A percentile compares a stretch with the other conserved stretches of the same genome.
Evolutionary conservation across 805 yeast species (phyloP).

Genomic region (Lachancea quebecensis): DNA sequence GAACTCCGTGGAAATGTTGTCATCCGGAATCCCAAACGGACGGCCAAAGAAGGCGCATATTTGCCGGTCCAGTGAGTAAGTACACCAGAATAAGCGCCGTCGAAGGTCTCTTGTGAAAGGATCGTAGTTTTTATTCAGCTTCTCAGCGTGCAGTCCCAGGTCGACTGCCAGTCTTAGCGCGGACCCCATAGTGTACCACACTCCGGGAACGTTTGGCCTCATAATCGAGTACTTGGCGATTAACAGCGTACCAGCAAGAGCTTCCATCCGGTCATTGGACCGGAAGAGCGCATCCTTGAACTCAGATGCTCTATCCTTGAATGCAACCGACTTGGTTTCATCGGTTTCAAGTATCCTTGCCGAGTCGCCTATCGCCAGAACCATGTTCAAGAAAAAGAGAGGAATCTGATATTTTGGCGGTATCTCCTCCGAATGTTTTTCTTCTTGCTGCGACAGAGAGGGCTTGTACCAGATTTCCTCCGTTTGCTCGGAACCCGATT

Average conservation of each 20-base stretch:
- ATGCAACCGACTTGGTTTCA: slow-evolving; percentile 59
- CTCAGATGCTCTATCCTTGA: slow-evolving; percentile 56
- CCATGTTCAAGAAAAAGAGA: slow-evolving; percentile 64
- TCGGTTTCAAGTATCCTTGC: slow-evolving; percentile 64
- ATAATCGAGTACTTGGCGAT: slow-evolving; percentile 68
- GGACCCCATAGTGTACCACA: slow-evolving; percentile 85
- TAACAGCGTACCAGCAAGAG: slow-evolving; percentile 64
- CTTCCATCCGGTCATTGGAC: slow-evolving; percentile 57
- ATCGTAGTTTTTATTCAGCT: slow-evolving; percentile 36
- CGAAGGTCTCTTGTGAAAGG: slow-evolving; percentile 61
- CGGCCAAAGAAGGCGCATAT: slow-evolving; percentile 80
- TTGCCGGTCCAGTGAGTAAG: slow-evolving; percentile 79
- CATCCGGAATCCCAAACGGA: slow-evolving; percentile 86
- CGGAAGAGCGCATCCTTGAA: slow-evolving; percentile 51
- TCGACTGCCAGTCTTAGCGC: slow-evolving; percentile 77
- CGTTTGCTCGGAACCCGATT: not conserved
- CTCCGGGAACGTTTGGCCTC: slow-evolving; percentile 87
- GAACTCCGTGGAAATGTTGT: slow-evolving; percentile 59
- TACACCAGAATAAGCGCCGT: slow-evolving; percentile 81
- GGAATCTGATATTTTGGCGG: slow-evolving; percentile 47
- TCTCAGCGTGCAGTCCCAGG: slow-evolving; percentile 74
- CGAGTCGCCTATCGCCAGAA: slow-evolving; percentile 76
- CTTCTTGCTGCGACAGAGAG: slow-evolving; percentile 18
- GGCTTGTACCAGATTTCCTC: slow-evolving; percentile 16
- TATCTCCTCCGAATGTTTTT: slow-evolving; percentile 43